Base-by-base conservation (phyloP, 352 stramenopile species). In the Thalassiosira allenii region DNA sequence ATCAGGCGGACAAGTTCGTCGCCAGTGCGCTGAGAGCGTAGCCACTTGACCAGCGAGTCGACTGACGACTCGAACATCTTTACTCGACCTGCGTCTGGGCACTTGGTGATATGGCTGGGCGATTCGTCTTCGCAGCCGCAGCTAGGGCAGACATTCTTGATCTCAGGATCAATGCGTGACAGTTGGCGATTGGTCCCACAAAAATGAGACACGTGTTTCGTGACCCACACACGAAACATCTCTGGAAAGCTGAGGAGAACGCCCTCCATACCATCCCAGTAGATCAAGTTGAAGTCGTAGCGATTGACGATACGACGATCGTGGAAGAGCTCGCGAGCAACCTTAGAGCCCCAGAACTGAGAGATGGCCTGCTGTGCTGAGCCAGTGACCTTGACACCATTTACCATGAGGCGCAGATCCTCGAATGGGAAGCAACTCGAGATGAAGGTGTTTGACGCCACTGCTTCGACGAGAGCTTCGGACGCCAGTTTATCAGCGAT, bases 91-190 rank as follows among this genome's bases (percentile, higher is more conserved):
- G 14, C 11, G 22, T 84, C 69, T 1, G 0, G 20, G 20, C 77
- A 84, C 5, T 44, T 33, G 2, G 64, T 73, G 2, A 84, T 84
- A 17, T 84, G 77, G 3, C 3, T 41, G 4, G 63, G 27, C 8
- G 37, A 59, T 54, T 84, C 63, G 40, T 76, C 33, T 0, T 33
- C 1, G 3, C 14, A 12, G 20, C 69, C 76, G 52, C 68, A 84
- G 47, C 59, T 80, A 4, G 37, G 69, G 23, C 53, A 79, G 4
- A 65, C 17, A 59, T 67, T 67, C n/a, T 32, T 33, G 4, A 57
- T 47, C 8, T 49, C 23, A 1, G 9, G 1, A n/a, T 70, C 61
- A 23, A 64, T 72, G 1, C 41, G n/a, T 3, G 47, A 72, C 1
- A 72, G 57, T 23, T 73, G 56, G 12, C 43, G 3, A 32, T 77